phyloP scores from a whole-genome alignment of 2,329 filamentous ascomycete species.

The Ciborinia camelliae region DNA sequence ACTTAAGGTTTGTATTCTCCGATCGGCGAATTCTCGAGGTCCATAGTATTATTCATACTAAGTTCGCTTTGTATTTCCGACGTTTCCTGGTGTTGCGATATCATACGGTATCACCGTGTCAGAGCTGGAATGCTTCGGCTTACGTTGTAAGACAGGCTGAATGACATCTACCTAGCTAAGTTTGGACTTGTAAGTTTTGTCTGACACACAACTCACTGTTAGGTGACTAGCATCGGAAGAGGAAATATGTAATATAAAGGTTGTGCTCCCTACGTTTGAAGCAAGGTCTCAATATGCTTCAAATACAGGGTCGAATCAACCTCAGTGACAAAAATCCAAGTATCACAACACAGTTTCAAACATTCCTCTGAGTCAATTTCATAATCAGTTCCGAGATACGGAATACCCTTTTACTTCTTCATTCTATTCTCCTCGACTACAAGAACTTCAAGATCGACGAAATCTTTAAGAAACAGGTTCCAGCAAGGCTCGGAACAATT shows the following conservation, averaged over 20 bases:
- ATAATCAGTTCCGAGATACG: slow-evolving; percentile 12
- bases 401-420: slow-evolving; percentile 9
- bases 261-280: slow-evolving; percentile 16
- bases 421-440: not conserved
- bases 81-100: slow-evolving; percentile 12
- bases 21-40: slow-evolving; percentile 19
- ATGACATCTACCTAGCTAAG: not conserved
- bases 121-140: slow-evolving; percentile 11
- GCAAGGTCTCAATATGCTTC: slow-evolving; percentile 9
- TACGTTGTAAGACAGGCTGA: slow-evolving; percentile 15
- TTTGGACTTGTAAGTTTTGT: not conserved
- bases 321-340: slow-evolving; percentile 1
- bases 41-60: not conserved
- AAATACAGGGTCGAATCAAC: slow-evolving; percentile 10
- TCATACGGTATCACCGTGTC: slow-evolving; percentile 8
- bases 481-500: not conserved
- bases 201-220: not conserved
- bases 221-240: not conserved
- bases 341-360: slow-evolving; percentile 17
- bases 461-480: not conserved
- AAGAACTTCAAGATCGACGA: not conserved
- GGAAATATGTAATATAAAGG: slow-evolving; percentile 19
- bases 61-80: not conserved
- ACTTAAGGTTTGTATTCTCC: slow-evolving; percentile 17
- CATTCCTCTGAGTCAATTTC: slow-evolving; percentile 5